These are phyloP conservation scores for Elsinoe perseae DNA, from an alignment of 2,329 filamentous ascomycete genomes.

Conservation along the genomic window DNA sequence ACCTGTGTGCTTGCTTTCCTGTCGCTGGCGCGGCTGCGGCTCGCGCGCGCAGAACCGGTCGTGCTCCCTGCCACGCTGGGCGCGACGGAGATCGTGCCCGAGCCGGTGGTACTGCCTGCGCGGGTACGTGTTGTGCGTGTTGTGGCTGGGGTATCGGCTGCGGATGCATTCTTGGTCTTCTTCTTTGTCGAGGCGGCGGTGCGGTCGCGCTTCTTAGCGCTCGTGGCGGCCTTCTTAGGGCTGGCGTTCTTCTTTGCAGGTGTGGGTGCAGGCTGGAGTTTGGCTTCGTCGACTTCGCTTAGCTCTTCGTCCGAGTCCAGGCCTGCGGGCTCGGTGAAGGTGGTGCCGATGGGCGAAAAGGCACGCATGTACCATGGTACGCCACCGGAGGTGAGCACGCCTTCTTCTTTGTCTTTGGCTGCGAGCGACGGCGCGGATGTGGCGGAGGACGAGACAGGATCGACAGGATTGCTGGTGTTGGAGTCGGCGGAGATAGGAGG, in stretches of 20 bases:
- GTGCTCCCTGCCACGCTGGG: neutral
- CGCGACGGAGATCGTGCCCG: neutral
- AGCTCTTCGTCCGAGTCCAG: conserved; percentile 64
- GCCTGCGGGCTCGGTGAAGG: conserved; percentile 64
- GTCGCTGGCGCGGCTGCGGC: conserved; percentile 4
- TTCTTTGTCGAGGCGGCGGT: neutral
- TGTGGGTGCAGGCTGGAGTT: conserved; percentile 45
- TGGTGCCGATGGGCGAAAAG: conserved; percentile 74
- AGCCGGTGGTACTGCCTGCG: neutral
- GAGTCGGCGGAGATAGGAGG: conserved; percentile 29
- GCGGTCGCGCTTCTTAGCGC: neutral
- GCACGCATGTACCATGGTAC: conserved; percentile 80
- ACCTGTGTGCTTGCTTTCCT: conserved; percentile 13
- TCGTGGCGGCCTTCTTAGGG: neutral
- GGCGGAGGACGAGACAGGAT: conserved; percentile 23
- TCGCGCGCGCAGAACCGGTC: neutral
- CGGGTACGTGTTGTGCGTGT: neutral
- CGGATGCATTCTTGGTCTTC: neutral
- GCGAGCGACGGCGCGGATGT: neutral
- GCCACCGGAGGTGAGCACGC: conserved; percentile 55
- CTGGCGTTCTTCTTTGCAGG: neutral
- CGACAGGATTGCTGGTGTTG: conserved; percentile 38
- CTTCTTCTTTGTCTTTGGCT: conserved; percentile 25
- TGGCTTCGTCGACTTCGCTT: conserved; percentile 86
- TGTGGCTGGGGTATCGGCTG: neutral